Evolutionary conservation across 1,284 basidiomycete genomes (phyloP), one percentile per base, ranked within the genome.

Genomic region (Prillingera fragicola): DNA sequence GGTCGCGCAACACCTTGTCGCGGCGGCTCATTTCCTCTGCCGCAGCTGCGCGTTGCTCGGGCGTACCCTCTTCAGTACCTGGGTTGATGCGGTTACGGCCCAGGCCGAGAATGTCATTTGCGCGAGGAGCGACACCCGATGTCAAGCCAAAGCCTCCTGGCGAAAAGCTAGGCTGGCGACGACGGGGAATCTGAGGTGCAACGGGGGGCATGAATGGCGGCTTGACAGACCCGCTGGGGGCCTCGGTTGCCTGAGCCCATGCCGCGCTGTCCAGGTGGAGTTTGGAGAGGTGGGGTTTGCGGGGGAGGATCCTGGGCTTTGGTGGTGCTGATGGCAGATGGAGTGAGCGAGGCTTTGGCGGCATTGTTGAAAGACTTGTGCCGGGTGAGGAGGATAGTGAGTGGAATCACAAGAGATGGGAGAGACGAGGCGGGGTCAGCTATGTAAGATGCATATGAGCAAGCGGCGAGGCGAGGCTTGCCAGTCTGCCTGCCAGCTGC

Each of bases 121-220:
- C 23, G 51, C 56, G 7, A 12, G 54, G 57, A 3, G 45, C 48
- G 5, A 60, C 58, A 4, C 46, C 41, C 22, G 47, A 48, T 23
- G 60, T 58, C 15, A 70, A 37, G 1, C 70, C 70, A 34, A 72
- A 72, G 6, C 70, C 70, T 29, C 67, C 69, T 0, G 69, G 67
- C 28, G 49, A 57, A 48, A 67, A 72, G 5, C 59, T 59, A 1
- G 70, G 70, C 41, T 63, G 55, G 14, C 70, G 53, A 14, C 67
- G 50, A 2, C 52, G 44, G 1, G 70, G 70, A 25, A 72, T 50
- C 45, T 60, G 55, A 0, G 67, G 67, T 3, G 67, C 53, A 10
- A 48, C 34, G 8, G 67, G 67, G 10, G 52, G 45, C 2, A 48
- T 44, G 37, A 55, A 55, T 7, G 53, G 43, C 10, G 42, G 27